Percentiles rank a stretch among this genome's conserved stretches.
Conservation (phyloP, 345 rosid genomes). For the Sonneratia caseolaris region DNA sequence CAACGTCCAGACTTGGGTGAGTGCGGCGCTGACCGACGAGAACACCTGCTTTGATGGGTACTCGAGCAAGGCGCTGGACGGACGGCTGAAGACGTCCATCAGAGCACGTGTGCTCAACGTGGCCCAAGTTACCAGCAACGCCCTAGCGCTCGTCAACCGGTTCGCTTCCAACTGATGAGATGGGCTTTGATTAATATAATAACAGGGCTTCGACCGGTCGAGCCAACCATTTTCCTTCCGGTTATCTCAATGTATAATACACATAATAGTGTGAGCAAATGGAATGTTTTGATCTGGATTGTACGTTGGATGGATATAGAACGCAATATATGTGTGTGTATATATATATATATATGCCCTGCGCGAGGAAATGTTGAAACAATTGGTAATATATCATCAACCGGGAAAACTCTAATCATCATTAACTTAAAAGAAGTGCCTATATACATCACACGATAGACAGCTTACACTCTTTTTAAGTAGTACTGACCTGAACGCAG, state of each 20-base stretch:
- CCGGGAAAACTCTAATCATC: too few relatives aligned
- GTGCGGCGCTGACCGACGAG: conserved; percentile 84
- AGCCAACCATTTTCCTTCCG: conserved; percentile 9
- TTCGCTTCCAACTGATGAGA: conserved; percentile 6
- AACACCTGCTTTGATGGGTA: conserved; percentile 81
- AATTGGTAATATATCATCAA: too few relatives aligned
- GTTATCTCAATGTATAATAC: not conserved
- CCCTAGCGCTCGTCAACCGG: conserved; percentile 11
- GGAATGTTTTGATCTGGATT: not conserved
- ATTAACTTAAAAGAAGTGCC: too few relatives aligned
- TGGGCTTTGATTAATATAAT: too few relatives aligned
- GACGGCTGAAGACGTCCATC: conserved; percentile 55
- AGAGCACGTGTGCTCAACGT: conserved; percentile 39
- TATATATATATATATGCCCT: too few relatives aligned
- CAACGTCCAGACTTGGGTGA: conserved; percentile 85
- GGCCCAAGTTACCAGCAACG: conserved; percentile 22
- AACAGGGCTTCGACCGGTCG: not conserved
- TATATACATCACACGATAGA: too few relatives aligned
- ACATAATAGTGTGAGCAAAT: not conserved
- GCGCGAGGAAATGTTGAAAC: too few relatives aligned
- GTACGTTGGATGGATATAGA: not conserved
- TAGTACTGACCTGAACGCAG: too few relatives aligned
- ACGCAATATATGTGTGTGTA: too few relatives aligned
- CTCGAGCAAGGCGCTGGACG: conserved; percentile 48
- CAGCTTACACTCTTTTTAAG: too few relatives aligned